Evolutionary conservation across 192 early-diverging fungal species (phyloP), one percentile per base, ranked within the genome.

Genomic region (Allomyces macrogynus): DNA sequence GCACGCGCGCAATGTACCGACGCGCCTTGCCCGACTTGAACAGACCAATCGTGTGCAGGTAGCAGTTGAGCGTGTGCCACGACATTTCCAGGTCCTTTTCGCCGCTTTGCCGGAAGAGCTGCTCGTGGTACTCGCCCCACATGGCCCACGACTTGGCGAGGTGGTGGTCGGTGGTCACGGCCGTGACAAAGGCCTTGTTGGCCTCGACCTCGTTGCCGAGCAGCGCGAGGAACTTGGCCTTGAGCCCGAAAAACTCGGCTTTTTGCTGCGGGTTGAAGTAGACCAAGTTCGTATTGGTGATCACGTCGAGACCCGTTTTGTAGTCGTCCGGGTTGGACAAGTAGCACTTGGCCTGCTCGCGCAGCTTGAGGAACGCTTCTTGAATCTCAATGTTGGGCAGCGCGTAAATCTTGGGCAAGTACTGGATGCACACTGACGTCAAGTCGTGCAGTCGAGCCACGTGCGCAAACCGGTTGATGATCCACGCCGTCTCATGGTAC

Each of bases 341-440:
- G 72, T 97, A 88, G 75, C 93, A 97, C 73, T 99, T 97, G 62
- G 95, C 94, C 75, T 97, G 93, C 78, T 97, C 95, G 42, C 88
- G 84, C 64, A 97, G 75, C 75, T 97, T 97, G 64, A 92, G 68
- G 69, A 99, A 99, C 3, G 93, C 93, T 72, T 97, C 97, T 67
- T 97, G 93, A 23, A 99, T 97, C 74, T 99, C 97, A 68, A 99
- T 99, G 72, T 99, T 99, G 18, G 97, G 97, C 25, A 99, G 79
- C 1, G 90, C 94, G 75, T 99, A 99, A 66, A 99, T 98, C 68
- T 93, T 93, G 70, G 88, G 90, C 43, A 99, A 79, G 26, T 84
- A 87, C 60, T 77, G 84, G 67, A 92, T 87, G 72, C 93, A 97
- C 12, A 99, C 94, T 57, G 97, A 92, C 7, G 87, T 84, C 22